phyloP scores from a whole-genome alignment of 768 basidiomycete genomes.

The Suillus variegatus region DNA sequence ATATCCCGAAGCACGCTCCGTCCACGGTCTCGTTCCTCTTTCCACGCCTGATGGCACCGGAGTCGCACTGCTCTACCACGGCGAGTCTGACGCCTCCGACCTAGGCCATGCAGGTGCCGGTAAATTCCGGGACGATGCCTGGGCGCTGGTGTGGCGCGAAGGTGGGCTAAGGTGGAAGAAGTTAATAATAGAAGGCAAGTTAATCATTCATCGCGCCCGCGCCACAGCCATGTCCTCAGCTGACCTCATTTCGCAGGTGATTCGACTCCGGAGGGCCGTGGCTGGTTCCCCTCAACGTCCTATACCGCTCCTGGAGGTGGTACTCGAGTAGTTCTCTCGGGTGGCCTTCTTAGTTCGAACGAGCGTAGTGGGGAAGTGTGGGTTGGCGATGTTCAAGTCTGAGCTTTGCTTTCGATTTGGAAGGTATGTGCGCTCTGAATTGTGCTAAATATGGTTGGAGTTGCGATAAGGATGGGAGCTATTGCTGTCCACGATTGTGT shows the following conservation, averaged over 20 bases:
- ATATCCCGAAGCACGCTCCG: slow-evolving; percentile 35
- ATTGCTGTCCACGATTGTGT: not conserved
- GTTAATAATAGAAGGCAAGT: slow-evolving; percentile 16
- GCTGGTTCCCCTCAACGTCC: slow-evolving; percentile 43
- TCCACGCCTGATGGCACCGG: not conserved
- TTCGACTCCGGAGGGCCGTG: slow-evolving; percentile 34
- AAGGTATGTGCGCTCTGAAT: not conserved
- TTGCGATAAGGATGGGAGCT: not conserved
- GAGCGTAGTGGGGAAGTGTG: slow-evolving; percentile 43
- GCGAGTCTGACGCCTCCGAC: slow-evolving; percentile 35
- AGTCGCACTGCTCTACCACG: slow-evolving; percentile 37
- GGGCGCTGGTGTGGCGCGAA: slow-evolving; percentile 30
- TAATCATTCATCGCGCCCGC: not conserved
- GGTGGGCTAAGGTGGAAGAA: slow-evolving; percentile 30
- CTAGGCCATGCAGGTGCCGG: slow-evolving; percentile 43
- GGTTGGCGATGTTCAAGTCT: slow-evolving; percentile 35
- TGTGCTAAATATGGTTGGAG: too few species aligned
- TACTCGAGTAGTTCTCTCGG: slow-evolving; percentile 36
- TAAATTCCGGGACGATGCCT: slow-evolving; percentile 41
- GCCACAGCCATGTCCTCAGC: not conserved
- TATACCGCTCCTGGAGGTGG: slow-evolving; percentile 23
- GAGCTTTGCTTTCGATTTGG: not conserved
- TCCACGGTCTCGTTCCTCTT: slow-evolving; percentile 35
- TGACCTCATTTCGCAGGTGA: slow-evolving; percentile 1
- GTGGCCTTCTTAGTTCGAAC: slow-evolving; percentile 43